phyloP scores from a whole-genome alignment of 495 filamentous ascomycete genomes.

The Durotheca rogersii region DNA sequence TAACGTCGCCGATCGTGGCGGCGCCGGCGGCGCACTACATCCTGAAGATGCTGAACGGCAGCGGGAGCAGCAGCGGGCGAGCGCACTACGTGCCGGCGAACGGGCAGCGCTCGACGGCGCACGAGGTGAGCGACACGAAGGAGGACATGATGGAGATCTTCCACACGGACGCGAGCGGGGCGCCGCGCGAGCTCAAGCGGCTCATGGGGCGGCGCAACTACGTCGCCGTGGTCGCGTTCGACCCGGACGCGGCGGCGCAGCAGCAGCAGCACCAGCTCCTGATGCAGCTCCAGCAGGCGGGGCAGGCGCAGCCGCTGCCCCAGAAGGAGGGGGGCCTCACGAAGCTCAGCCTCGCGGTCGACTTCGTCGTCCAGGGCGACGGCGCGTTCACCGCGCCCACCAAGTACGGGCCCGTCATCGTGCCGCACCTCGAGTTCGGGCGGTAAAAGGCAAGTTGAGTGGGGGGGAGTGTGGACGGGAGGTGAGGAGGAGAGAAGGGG shows the following conservation, averaged over 20 bases:
- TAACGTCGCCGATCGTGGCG: slow-evolving; percentile 87
- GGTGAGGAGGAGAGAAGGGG: not conserved
- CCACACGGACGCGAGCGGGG: slow-evolving; percentile 80
- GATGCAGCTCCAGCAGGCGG: slow-evolving; percentile 33
- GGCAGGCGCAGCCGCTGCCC: slow-evolving; percentile 13
- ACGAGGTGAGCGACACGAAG: slow-evolving; percentile 79
- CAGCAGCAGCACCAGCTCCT: slow-evolving; percentile 49
- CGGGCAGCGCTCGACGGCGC: slow-evolving; percentile 70
- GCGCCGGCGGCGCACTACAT: slow-evolving; percentile 81
- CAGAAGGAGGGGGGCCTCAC: slow-evolving; percentile 45
- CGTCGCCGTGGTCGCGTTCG: slow-evolving; percentile 89
- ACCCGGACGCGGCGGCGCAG: slow-evolving; percentile 73
- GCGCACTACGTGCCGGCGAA: slow-evolving; percentile 87
- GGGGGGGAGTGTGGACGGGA: not conserved
- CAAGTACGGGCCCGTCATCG: slow-evolving; percentile 96
- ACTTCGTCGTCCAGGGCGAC: slow-evolving; percentile 97
- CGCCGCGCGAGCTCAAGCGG: slow-evolving; percentile 75
- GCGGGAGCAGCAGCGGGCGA: slow-evolving; percentile 51
- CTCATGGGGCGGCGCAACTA: slow-evolving; percentile 94
- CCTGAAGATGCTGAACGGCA: slow-evolving; percentile 87
- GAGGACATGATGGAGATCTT: slow-evolving; percentile 99
- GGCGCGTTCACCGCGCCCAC: slow-evolving; percentile 73
- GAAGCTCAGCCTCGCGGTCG: slow-evolving; percentile 86
- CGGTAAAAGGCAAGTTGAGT: slow-evolving; percentile 32
- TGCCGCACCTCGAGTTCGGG: slow-evolving; percentile 89